Percentiles rank a stretch among this genome's conserved stretches.
Conservation (phyloP, 2,329 filamentous ascomycete genomes). For the Cyclaneusma minus region DNA sequence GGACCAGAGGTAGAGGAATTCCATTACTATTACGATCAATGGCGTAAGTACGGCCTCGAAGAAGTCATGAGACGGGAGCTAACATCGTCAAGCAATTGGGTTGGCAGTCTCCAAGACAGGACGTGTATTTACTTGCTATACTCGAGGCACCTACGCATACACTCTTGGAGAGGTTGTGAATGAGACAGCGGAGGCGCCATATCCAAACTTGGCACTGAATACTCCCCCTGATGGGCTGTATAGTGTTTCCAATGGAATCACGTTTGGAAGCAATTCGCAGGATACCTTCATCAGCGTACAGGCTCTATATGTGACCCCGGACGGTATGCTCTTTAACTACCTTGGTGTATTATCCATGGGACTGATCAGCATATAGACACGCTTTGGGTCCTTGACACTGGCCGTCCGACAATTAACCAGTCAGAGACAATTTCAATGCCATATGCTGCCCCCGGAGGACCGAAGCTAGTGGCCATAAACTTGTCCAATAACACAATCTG, state of each 20-base stretch:
- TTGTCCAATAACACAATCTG: constrained; percentile 21
- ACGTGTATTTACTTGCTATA: constrained; percentile 28
- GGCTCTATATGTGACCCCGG: constrained; percentile 26
- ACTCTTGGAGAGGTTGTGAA: constrained; percentile 31
- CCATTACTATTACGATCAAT: constrained; percentile 31
- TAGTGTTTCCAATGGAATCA: constrained; percentile 20
- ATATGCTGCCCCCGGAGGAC: constrained; percentile 27
- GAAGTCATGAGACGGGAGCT: too few species aligned
- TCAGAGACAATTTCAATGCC: constrained; percentile 22
- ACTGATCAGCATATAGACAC: too few species aligned
- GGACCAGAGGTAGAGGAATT: constrained; percentile 30
- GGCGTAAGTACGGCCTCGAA: too few species aligned
- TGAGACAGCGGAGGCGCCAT: constrained; percentile 28
- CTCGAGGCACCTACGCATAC: constrained; percentile 27
- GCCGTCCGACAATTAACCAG: constrained; percentile 25
- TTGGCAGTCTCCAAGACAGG: constrained; percentile 25
- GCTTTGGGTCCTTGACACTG: constrained; percentile 29
- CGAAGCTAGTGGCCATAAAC: constrained; percentile 27
- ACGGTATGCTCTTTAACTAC: too few species aligned
- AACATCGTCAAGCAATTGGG: too few species aligned
- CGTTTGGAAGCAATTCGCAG: constrained; percentile 27
- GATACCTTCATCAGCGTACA: constrained; percentile 26
- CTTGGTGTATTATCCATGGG: too few species aligned
- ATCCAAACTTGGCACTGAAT: constrained; percentile 26
- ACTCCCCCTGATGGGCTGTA: constrained; percentile 11